A percentile compares a stretch with the other conserved stretches of the same genome.
These are phyloP conservation scores for Effrenium voratum DNA, from an alignment of 73 alveolate species.

Conservation along the genomic window DNA sequence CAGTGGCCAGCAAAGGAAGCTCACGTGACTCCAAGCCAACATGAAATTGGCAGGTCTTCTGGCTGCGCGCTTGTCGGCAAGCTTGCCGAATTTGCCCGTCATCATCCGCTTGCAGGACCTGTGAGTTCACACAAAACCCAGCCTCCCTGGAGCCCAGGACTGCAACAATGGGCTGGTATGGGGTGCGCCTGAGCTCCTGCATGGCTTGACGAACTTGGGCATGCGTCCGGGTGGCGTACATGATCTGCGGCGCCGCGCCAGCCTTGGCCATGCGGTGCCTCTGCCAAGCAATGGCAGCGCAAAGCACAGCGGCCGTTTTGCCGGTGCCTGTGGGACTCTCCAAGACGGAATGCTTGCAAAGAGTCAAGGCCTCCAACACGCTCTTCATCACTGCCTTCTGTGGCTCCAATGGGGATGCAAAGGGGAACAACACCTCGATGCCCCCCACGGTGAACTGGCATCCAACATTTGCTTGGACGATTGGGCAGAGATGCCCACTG, in stretches of 20 bases:
- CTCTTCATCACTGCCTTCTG: slow-evolving; percentile 54
- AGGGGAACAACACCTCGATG: slow-evolving; percentile 85
- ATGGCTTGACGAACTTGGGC: slow-evolving; percentile 96
- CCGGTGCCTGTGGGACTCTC: slow-evolving; percentile 99
- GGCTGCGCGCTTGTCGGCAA: slow-evolving; percentile 56
- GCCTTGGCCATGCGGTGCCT: slow-evolving; percentile 94
- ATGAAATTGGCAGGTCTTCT: slow-evolving; percentile 87
- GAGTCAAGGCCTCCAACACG: slow-evolving; percentile 59
- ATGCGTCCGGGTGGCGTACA: slow-evolving; percentile 97
- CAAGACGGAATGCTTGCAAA: slow-evolving; percentile 95
- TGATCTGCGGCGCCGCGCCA: slow-evolving; percentile 95
- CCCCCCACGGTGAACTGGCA: slow-evolving; percentile 56
- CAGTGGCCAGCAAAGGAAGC: slow-evolving; percentile 58
- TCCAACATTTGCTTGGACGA: slow-evolving; percentile 14
- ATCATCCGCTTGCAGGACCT: slow-evolving; percentile 52
- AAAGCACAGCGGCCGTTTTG: slow-evolving; percentile 97
- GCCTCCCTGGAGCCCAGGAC: slow-evolving; percentile 97
- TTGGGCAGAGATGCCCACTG: slow-evolving; percentile 74
- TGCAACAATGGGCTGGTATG: slow-evolving; percentile 96
- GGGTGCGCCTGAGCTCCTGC: slow-evolving; percentile 96
- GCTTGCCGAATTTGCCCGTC: slow-evolving; percentile 84
- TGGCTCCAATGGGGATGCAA: slow-evolving; percentile 67
- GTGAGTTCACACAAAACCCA: slow-evolving; percentile 69
- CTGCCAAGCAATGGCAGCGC: slow-evolving; percentile 97
- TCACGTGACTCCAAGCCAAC: slow-evolving; percentile 41